These are phyloP conservation scores for Punica granatum DNA, from an alignment of 345 rosid species.

Conservation along the genomic window DNA sequence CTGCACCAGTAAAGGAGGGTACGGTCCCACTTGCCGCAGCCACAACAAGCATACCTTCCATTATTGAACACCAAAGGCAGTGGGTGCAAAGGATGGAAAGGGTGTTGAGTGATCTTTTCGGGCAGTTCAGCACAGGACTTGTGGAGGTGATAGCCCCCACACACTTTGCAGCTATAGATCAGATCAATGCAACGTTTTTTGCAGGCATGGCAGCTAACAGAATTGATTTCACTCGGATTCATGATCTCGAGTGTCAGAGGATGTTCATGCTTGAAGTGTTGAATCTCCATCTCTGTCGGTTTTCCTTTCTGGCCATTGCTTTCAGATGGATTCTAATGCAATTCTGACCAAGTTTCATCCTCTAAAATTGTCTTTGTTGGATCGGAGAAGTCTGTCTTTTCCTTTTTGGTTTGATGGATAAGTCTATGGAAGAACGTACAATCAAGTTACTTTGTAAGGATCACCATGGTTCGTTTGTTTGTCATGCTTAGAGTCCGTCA, in stretches of 20 bases:
- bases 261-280: slow-evolving; percentile 6
- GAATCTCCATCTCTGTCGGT: not conserved
- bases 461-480: too few relatives aligned
- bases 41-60: not conserved
- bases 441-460: too few relatives aligned
- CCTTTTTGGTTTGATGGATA: too few relatives aligned
- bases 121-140: slow-evolving; percentile 4
- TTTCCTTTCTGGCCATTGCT: not conserved
- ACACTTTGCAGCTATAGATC: slow-evolving; percentile 1
- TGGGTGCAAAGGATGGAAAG: slow-evolving; percentile 9
- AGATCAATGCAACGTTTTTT: not conserved
- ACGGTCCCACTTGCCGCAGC: slow-evolving; percentile 5
- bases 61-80: slow-evolving; percentile 1
- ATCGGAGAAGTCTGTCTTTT: too few relatives aligned
- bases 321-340: not conserved
- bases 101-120: not conserved
- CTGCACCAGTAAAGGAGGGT: slow-evolving; percentile 1
- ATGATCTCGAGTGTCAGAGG: not conserved
- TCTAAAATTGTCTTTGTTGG: too few relatives aligned
- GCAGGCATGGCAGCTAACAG: not conserved
- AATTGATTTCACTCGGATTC: not conserved
- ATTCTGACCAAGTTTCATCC: too few relatives aligned
- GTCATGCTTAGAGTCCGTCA: too few relatives aligned
- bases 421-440: too few relatives aligned
- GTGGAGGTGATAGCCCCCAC: slow-evolving; percentile 1